Evolutionary conservation across 2,329 filamentous ascomycete species (phyloP).

Genomic region (Cryphonectria parasitica): DNA sequence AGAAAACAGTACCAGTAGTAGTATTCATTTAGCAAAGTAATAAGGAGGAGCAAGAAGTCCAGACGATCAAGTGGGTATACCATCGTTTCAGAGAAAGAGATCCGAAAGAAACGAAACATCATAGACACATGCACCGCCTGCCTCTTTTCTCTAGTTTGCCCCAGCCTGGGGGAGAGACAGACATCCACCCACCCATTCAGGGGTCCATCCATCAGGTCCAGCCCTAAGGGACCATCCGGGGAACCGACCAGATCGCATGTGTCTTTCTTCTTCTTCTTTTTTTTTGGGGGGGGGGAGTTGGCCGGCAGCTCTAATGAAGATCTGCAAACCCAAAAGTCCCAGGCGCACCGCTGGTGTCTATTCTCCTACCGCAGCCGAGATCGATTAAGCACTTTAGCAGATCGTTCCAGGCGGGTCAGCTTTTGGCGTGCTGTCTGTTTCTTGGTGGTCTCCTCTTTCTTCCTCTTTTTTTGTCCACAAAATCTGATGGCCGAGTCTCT

Average conservation of each 20-base stretch:
- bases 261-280: neutral
- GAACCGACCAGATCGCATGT: slow-evolving; percentile 4
- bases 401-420: neutral
- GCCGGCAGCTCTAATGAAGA: neutral
- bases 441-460: neutral
- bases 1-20: neutral
- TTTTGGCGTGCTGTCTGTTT: neutral
- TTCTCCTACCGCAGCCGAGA: slow-evolving; percentile 4
- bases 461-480: neutral
- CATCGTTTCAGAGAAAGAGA: slow-evolving; percentile 4
- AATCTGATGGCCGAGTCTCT: neutral
- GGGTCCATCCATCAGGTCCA: slow-evolving; percentile 4
- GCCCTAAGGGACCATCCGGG: slow-evolving; percentile 10
- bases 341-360: neutral
- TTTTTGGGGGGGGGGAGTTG: neutral
- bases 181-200: slow-evolving; percentile 3
- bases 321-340: neutral
- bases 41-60: neutral
- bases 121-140: neutral
- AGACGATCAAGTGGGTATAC: neutral
- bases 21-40: neutral
- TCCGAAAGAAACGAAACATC: slow-evolving; percentile 3
- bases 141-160: neutral
- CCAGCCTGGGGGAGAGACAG: neutral
- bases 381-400: neutral